These are phyloP conservation scores for Aspergillus versicolor DNA, from an alignment of 2,329 filamentous ascomycete genomes.

Conservation along the genomic window DNA sequence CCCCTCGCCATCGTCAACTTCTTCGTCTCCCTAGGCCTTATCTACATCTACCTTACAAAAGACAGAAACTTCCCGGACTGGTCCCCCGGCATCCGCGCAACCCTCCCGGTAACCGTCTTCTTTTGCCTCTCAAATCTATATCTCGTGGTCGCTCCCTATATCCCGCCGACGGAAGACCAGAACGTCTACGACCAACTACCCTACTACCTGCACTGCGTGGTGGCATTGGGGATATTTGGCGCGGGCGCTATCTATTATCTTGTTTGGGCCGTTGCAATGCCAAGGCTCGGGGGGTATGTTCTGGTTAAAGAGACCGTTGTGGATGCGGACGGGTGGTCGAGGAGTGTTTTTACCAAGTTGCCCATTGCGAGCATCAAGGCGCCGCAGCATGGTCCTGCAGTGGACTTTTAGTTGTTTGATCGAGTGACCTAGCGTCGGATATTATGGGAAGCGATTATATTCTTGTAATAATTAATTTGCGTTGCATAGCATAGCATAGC, in stretches of 20 bases:
- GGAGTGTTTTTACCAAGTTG: conserved; percentile 52
- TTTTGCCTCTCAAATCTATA: conserved; percentile 56
- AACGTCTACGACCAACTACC: conserved; percentile 54
- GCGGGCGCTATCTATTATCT: conserved; percentile 54
- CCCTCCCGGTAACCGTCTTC: conserved; percentile 51
- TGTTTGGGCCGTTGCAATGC: conserved; percentile 51
- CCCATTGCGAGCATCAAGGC: conserved; percentile 27
- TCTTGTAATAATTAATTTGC: background rate
- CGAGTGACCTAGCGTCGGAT: background rate
- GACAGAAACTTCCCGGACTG: conserved; percentile 44
- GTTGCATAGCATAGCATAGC: background rate
- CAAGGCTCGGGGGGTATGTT: conserved; percentile 48
- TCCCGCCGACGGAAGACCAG: conserved; percentile 49
- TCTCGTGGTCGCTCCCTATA: conserved; percentile 52
- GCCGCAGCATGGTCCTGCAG: background rate
- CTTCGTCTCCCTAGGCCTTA: conserved; percentile 51
- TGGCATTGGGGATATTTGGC: conserved; percentile 51
- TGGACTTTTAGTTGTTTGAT: conserved; percentile 3
- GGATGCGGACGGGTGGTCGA: conserved; percentile 64
- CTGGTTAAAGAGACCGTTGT: conserved; percentile 56
- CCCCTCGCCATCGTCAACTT: conserved; percentile 50
- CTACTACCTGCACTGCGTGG: conserved; percentile 55
- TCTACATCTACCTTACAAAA: conserved; percentile 47
- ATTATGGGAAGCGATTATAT: background rate
- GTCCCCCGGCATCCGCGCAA: conserved; percentile 51